A percentile compares a stretch with the other conserved stretches of the same genome.
Evolutionary conservation across 495 filamentous ascomycete species (phyloP).

Genomic region (Trichoderma asperelloides): DNA sequence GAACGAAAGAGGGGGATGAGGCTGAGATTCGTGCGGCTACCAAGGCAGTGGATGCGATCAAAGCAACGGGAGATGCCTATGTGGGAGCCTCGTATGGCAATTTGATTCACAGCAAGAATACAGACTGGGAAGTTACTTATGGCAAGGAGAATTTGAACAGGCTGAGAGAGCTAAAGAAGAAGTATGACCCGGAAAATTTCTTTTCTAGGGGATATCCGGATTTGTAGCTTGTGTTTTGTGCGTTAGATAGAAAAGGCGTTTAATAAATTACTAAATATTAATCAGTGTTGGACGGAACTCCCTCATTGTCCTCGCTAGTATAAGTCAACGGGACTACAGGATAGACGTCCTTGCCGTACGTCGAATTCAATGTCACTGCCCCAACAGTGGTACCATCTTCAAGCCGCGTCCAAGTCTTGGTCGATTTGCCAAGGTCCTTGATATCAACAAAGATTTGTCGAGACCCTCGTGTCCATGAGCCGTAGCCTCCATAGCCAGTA

Average conservation of each 20-base stretch:
- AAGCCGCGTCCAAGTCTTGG: not conserved
- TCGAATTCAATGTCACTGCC: not conserved
- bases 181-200: constrained; percentile 11
- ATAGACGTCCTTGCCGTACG: not conserved
- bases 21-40: not conserved
- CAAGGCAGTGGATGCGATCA: not conserved
- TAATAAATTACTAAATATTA: not conserved
- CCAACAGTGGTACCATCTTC: not conserved
- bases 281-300: not conserved
- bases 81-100: constrained; percentile 10
- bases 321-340: not conserved
- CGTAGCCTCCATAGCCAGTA: constrained; percentile 65
- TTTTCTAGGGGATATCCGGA: constrained; percentile 6
- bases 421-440: constrained; percentile 1
- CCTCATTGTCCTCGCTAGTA: not conserved
- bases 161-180: constrained; percentile 10
- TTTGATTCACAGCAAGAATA: constrained; percentile 1
- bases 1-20: not conserved
- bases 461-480: constrained; percentile 50
- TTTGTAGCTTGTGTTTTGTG: not conserved
- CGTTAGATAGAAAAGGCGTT: not conserved
- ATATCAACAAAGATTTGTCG: constrained; percentile 18
- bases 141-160: constrained; percentile 3
- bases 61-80: not conserved
- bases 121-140: constrained; percentile 5